Evolutionary conservation across 495 filamentous ascomycete genomes (phyloP), one percentile per base, ranked within the genome.

Genomic region (Lophiostoma macrostomum): DNA sequence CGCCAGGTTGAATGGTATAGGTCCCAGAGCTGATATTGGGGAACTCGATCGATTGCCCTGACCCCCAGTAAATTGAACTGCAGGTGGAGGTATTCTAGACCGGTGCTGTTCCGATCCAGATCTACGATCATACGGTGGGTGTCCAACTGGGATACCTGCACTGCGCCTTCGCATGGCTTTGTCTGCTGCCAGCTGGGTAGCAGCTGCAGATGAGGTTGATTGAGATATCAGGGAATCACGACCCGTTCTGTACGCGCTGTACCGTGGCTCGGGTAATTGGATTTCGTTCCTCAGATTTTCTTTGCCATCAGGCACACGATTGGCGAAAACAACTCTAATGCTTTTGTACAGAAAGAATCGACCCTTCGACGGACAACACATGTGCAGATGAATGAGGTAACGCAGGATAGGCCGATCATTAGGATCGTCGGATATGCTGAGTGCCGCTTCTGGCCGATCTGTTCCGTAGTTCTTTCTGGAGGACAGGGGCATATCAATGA

Each of bases 251-350:
- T 96, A 99, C 11, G 84, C 74, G 52, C 82, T 86, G 63, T 87
- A 99, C 29, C 85, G 80, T 35, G 93, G 93, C 50, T 96, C 88
- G 0, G 94, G 91, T 41, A 86, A 74, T 44, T 94, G 87, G 24
- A 91, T 86, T 65, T 99, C 93, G 64, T 94, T 96, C 6, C 85
- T 81, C 32, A 99, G 75, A 50, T 83, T 88, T 71, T 97, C 93
- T 65, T 97, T 96, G 23, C 90, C 93, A 64, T 99, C 93, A 0
- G 94, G 93, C 2, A 96, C 94, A 23, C 93, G 83, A 67, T 99
- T 99, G 45, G 93, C 93, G 68, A 99, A 99, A 2, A 99, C 93
- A 37, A 99, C 89, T 25, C 93, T 81, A 51, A 97, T 87, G 50
- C 78, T 87, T 63, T 91, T 94, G 73, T 97, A 89, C 2, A 99